Evolutionary conservation across 768 basidiomycete species (phyloP).

Genomic region (Boletus rubroflammeus): DNA sequence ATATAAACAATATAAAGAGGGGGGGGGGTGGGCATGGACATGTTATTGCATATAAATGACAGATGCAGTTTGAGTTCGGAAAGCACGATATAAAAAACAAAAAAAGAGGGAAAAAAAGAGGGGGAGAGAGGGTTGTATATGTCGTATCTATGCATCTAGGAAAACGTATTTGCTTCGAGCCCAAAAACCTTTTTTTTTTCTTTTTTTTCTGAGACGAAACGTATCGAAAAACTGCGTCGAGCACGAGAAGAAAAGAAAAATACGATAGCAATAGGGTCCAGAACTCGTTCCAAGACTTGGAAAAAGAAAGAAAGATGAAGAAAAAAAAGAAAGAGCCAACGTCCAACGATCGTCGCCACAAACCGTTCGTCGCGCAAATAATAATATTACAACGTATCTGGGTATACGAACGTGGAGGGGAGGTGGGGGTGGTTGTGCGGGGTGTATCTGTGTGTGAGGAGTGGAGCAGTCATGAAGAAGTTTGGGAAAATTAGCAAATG

Average conservation of each 20-base stretch:
- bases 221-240: too few species aligned
- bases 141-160: too few species aligned
- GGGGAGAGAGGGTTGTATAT: too few species aligned
- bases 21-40: too few species aligned
- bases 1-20: too few species aligned
- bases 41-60: too few species aligned
- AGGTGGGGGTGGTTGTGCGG: neutral
- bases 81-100: too few species aligned
- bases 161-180: too few species aligned
- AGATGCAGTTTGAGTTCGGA: too few species aligned
- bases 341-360: neutral
- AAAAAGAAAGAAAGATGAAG: too few species aligned
- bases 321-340: neutral
- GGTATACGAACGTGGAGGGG: conserved; percentile 28
- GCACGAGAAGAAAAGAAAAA: neutral
- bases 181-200: neutral
- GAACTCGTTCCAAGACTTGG: neutral
- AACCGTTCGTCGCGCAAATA: conserved; percentile 10
- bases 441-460: neutral
- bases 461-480: neutral
- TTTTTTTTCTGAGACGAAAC: neutral
- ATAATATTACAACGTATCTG: conserved; percentile 39
- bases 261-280: neutral
- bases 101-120: too few species aligned
- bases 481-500: neutral